A percentile compares a stretch with the other conserved stretches of the same genome.
Evolutionary conservation across 768 basidiomycete species (phyloP).

Genomic region (Kwoniella sp.): DNA sequence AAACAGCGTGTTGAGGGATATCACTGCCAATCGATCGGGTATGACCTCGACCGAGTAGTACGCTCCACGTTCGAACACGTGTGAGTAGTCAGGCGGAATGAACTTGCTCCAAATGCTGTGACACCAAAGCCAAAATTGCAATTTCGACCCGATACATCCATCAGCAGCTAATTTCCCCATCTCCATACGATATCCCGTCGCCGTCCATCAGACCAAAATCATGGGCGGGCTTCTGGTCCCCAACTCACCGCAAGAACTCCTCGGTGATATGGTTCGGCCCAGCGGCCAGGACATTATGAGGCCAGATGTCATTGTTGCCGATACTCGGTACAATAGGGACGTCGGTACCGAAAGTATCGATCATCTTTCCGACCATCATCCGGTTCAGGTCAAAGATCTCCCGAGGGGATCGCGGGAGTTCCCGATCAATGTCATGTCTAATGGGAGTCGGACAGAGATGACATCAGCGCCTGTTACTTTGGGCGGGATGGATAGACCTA

Average conservation of each 20-base stretch:
- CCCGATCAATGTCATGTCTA: slow-evolving; percentile 82
- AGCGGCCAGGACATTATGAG: slow-evolving; percentile 58
- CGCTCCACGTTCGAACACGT: slow-evolving; percentile 83
- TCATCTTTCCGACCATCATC: slow-evolving; percentile 69
- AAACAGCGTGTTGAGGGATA: slow-evolving; percentile 87
- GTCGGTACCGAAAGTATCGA: slow-evolving; percentile 67
- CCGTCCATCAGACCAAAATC: not conserved
- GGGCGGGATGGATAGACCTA: not conserved
- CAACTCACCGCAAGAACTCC: slow-evolving; percentile 71
- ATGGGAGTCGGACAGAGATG: not conserved
- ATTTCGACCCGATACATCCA: not conserved
- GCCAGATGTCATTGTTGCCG: slow-evolving; percentile 91
- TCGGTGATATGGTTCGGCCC: slow-evolving; percentile 58
- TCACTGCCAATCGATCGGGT: slow-evolving; percentile 71
- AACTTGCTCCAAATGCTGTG: slow-evolving; percentile 76
- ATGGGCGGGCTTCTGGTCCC: no score
- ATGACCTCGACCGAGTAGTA: slow-evolving; percentile 82
- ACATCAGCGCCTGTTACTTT: not conserved
- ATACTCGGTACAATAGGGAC: slow-evolving; percentile 81
- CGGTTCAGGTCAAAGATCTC: slow-evolving; percentile 80
- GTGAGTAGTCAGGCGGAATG: slow-evolving; percentile 75
- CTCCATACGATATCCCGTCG: no score
- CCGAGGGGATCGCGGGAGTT: slow-evolving; percentile 73
- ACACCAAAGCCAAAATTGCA: not conserved
- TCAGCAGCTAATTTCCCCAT: no score